phyloP scores from a whole-genome alignment of 1,284 basidiomycete genomes.

The Coniferiporia weirii region DNA sequence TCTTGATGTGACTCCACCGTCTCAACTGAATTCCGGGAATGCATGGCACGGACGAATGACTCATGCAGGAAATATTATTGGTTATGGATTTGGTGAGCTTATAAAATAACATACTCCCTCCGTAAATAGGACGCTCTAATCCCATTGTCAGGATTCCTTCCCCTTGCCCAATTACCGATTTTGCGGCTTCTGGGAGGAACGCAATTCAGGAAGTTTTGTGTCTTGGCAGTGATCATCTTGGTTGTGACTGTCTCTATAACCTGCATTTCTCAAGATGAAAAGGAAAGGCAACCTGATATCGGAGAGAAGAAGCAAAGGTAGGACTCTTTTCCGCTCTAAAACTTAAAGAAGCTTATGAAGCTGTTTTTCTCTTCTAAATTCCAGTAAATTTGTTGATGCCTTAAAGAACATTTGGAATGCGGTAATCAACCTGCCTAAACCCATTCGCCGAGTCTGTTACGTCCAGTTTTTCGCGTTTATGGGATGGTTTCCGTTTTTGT shows the following conservation, averaged over 20 bases:
- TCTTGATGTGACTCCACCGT: conserved; percentile 81
- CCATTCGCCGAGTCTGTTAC: conserved; percentile 84
- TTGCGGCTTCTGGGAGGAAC: conserved; percentile 82
- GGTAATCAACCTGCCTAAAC: conserved; percentile 69
- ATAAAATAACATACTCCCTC: background rate
- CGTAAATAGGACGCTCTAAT: background rate
- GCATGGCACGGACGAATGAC: conserved; percentile 98
- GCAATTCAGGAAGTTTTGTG: conserved; percentile 95
- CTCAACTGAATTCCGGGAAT: conserved; percentile 87
- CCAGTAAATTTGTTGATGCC: conserved; percentile 53
- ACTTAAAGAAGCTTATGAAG: conserved; percentile 13
- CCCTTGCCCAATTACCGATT: conserved; percentile 70
- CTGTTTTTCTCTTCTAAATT: conserved; percentile 25
- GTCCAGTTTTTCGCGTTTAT: conserved; percentile 90
- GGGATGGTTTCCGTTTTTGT: conserved; percentile 95
- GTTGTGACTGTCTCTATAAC: conserved; percentile 83
- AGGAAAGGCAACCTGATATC: conserved; percentile 46
- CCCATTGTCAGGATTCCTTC: conserved; percentile 64
- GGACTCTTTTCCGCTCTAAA: conserved; percentile 32
- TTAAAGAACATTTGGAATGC: conserved; percentile 73
- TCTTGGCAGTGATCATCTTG: conserved; percentile 79
- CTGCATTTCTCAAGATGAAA: conserved; percentile 77
- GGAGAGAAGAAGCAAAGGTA: conserved; percentile 32
- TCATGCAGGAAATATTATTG: conserved; percentile 91
- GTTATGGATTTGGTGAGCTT: conserved; percentile 77